Base-by-base conservation (phyloP, 2,329 filamentous ascomycete species). In the Cryphonectria carpinicola region DNA sequence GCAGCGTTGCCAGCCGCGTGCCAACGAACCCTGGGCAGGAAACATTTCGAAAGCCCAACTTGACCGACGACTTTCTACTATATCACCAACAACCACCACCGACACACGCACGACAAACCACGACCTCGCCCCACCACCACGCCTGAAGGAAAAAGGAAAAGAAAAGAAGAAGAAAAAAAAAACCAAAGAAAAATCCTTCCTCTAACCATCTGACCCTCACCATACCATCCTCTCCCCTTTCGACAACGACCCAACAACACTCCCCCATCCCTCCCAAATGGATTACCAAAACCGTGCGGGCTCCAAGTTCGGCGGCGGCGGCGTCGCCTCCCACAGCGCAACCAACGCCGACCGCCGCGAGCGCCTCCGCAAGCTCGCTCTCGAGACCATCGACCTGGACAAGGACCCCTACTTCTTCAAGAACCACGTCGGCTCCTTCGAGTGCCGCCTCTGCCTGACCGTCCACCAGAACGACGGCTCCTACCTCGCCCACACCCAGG, bases 351-450 rank as follows among this genome's bases (percentile, higher is more conserved):
- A 98, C 88, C 94, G 96, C 71, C 93, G 96, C 80, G 96, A 99
- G 82, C 95, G 96, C 74, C 92, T 99, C 54, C 94, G 95, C 82
- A 98, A 98, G 85, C 94, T 99, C 79, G 96, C 96, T 71, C 93
- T 99, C 79, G 96, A 99, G 84, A 97, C 94, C 69, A 99, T 99
- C 86, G 95, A 98, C 85, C 93, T 98, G 74, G 96, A 98, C 84
- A 98, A 98, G 84, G 96, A 99, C 84, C 96, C 96, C 0, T 99
- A 98, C 88, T 98, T 98, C 86, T 99, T 99, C 91, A 97, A 97
- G 82, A 99, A 99, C 86, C 95, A 99, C 82, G 93, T 98, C 77
- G 96, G 96, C 79, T 96, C 92, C 78, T 99, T 98, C 83, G 96
- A 99, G 83, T 99, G 96, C 82, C 93, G 96, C 41, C 92, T 99